Evolutionary conservation across 805 yeast genomes (phyloP), one percentile per base, ranked within the genome.

Genomic region (Spathaspora passalidarum): DNA sequence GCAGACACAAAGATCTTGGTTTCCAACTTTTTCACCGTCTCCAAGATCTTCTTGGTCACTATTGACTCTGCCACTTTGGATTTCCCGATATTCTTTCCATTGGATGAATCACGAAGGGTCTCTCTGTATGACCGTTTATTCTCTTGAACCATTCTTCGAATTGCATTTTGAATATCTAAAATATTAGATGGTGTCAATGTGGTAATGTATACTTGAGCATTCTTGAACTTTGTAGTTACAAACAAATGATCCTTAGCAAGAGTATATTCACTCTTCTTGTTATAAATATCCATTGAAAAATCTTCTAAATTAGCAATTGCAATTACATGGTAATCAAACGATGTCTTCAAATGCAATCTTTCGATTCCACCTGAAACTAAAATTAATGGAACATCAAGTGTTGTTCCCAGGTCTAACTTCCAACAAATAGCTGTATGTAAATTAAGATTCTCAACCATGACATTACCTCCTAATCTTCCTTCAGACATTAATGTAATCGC

Each of bases 311-410:
- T 72, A 2, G 82, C 79, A 39, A 92, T 77, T 26, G 88, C 76
- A 61, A 94, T 90, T 14, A 88, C 80, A 59, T 92, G 97, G 60
- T 82, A 89, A 60, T 94, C 98, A 55, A 92, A 81, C 0, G 90
- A 82, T 4, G 83, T 66, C 56, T 85, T 86, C 2, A 79, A 55
- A 21, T 82, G 80, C 17, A 88, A 54, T 3, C 72, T 66, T 1
- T 70, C 80, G 25, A 89, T 59, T 0, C 84, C 82, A 3, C 80
- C 69, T 0, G 84, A 73, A 2, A 86, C 59, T 18, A 82, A 73
- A 2, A 92, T 83, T 47, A 87, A 61, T 0, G 98, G 97, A 8
- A 84, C 72, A 36, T 71, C 79, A 22, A 74, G 63, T 4, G 67
- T 57, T 3, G 68, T 65, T 14, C 74, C 73, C 10, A 57, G 52